Evolutionary conservation across 257 asterid genomes (phyloP).

Genomic region (Ocimum tenuiflorum): DNA sequence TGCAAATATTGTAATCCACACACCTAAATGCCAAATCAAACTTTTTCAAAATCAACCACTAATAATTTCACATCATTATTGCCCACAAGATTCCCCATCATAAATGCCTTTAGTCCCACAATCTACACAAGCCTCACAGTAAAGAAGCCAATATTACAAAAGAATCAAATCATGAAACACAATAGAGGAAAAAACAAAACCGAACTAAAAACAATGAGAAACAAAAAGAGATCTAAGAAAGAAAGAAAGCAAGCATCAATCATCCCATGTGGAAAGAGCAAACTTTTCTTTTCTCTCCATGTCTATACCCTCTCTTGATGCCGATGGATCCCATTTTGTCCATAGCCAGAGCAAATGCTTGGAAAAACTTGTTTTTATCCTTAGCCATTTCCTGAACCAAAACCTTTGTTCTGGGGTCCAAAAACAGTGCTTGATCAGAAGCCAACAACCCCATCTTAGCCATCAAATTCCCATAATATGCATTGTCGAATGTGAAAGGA

Average conservation of each 20-base stretch:
- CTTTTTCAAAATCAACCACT: too few species aligned
- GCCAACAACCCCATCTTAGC: constrained; percentile 67
- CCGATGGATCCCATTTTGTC: constrained; percentile 93
- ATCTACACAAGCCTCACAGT: constrained; percentile 4
- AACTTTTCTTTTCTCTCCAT: constrained; percentile 73
- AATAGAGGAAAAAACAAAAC: not conserved
- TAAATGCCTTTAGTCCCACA: not conserved
- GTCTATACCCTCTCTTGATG: constrained; percentile 67
- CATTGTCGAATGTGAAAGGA: constrained; percentile 76
- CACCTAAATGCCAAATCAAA: too few species aligned
- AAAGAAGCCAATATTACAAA: constrained; percentile 12
- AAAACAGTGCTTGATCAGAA: constrained; percentile 63
- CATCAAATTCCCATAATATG: constrained; percentile 80
- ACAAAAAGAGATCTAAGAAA: not conserved
- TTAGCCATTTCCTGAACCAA: constrained; percentile 66
- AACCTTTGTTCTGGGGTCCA: constrained; percentile 70
- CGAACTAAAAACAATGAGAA: constrained; percentile 15
- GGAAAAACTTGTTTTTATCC: constrained; percentile 64
- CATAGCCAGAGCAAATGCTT: constrained; percentile 69
- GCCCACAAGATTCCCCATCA: too few species aligned
- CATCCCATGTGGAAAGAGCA: constrained; percentile 52
- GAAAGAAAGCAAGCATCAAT: not conserved
- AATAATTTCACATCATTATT: too few species aligned
- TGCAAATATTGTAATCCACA: too few species aligned
- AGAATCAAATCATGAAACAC: constrained; percentile 17